Percentiles rank a stretch among this genome's conserved stretches.
Evolutionary conservation across 305 asterid species (phyloP).

Genomic region (Fraxinus sp.): DNA sequence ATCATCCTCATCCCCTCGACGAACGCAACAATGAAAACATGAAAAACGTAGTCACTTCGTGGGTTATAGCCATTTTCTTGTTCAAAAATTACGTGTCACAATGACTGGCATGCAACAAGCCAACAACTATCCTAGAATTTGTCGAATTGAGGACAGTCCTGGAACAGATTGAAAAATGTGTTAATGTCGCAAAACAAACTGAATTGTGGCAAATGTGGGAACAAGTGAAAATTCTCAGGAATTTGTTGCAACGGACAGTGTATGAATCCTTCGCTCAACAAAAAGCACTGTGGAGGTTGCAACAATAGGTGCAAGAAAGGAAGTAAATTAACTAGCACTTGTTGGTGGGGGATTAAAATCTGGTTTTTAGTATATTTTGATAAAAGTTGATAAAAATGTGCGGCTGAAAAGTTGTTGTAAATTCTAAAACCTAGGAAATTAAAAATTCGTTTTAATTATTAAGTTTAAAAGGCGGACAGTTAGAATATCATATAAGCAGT

Average conservation of each 20-base stretch:
- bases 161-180: conserved; percentile 62
- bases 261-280: conserved; percentile 34
- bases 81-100: conserved; percentile 3
- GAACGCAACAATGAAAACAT: background rate
- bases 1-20: background rate
- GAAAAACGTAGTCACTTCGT: conserved; percentile 28
- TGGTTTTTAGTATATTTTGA: too few species aligned
- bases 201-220: conserved; percentile 60
- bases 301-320: conserved; percentile 36
- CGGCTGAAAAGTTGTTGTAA: background rate
- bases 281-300: conserved; percentile 57
- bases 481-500: background rate
- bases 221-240: conserved; percentile 46
- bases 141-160: conserved; percentile 47
- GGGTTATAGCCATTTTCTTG: conserved; percentile 37
- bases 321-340: conserved; percentile 1
- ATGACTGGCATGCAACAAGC: conserved; percentile 35
- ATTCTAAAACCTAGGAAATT: background rate
- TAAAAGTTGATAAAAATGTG: too few species aligned
- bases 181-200: conserved; percentile 29
- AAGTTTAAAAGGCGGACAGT: background rate
- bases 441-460: background rate
- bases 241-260: conserved; percentile 63
- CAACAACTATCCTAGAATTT: conserved; percentile 45
- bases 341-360: too few species aligned